Evolutionary conservation across 2,329 filamentous ascomycete genomes (phyloP).

Genomic region (Fusarium citri): DNA sequence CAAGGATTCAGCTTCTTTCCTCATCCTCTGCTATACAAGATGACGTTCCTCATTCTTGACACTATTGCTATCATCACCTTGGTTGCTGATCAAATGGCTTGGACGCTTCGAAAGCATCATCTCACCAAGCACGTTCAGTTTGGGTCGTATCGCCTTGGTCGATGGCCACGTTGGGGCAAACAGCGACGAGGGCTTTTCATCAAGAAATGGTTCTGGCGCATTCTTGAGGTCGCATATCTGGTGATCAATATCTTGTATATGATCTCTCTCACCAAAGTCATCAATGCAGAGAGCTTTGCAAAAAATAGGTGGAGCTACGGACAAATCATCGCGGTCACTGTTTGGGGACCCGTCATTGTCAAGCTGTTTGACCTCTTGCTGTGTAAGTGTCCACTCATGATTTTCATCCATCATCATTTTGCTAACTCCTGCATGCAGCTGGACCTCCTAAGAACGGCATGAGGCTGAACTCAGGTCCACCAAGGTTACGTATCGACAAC

Average conservation of each 20-base stretch:
- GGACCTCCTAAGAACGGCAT: slow-evolving; percentile 54
- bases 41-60: slow-evolving; percentile 53
- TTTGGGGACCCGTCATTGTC: slow-evolving; percentile 56
- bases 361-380: slow-evolving; percentile 54
- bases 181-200: slow-evolving; percentile 46
- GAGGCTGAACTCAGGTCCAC: slow-evolving; percentile 52
- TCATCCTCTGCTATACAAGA: slow-evolving; percentile 53
- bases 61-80: slow-evolving; percentile 52
- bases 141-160: slow-evolving; percentile 49
- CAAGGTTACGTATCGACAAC: slow-evolving; percentile 55
- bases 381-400: slow-evolving; percentile 47
- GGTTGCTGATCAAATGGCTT: slow-evolving; percentile 51
- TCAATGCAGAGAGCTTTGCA: slow-evolving; percentile 52
- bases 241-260: slow-evolving; percentile 55
- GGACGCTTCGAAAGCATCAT: slow-evolving; percentile 53
- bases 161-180: slow-evolving; percentile 48
- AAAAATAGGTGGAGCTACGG: slow-evolving; percentile 53
- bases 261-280: slow-evolving; percentile 52
- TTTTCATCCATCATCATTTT: no score
- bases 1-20: slow-evolving; percentile 53
- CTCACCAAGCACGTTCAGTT: slow-evolving; percentile 48
- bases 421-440: slow-evolving; percentile 46
- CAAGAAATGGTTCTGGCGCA: slow-evolving; percentile 51
- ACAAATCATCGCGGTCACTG: slow-evolving; percentile 55
- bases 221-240: slow-evolving; percentile 52